Conservation (phyloP, 2,329 filamentous ascomycete genomes). For the Claviceps sorghi region DNA sequence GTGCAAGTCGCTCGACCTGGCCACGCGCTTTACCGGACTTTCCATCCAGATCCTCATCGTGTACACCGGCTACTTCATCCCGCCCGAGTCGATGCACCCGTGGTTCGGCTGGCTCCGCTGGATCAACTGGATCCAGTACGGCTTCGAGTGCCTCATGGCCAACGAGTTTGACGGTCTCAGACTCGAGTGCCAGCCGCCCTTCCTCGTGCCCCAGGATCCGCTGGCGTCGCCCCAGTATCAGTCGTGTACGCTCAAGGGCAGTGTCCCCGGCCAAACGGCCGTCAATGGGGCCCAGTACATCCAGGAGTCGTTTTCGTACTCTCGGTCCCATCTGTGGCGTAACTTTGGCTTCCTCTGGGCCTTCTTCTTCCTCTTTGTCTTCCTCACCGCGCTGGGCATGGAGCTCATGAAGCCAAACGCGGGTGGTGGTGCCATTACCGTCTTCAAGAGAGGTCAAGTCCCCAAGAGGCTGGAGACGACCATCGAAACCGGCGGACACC, state of each 20-base stretch:
- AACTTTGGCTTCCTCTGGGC: conserved; percentile 69
- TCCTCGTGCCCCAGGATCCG: conserved; percentile 38
- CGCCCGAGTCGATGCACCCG: conserved; percentile 37
- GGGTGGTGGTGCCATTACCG: conserved; percentile 43
- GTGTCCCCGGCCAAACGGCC: conserved; percentile 28
- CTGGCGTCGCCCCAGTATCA: conserved; percentile 23
- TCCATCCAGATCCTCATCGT: conserved; percentile 50
- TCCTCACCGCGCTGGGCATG: conserved; percentile 54
- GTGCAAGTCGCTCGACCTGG: conserved; percentile 47
- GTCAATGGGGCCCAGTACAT: conserved; percentile 46
- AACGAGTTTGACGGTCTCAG: conserved; percentile 46
- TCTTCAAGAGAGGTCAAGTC: conserved; percentile 49
- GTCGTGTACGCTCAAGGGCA: conserved; percentile 36
- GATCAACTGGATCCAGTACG: conserved; percentile 54
- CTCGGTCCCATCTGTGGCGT: conserved; percentile 48
- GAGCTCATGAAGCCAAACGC: conserved; percentile 50
- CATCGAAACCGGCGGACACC: conserved; percentile 35
- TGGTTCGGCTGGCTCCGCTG: conserved; percentile 57
- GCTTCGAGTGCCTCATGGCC: conserved; percentile 51
- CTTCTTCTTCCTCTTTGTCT: conserved; percentile 59
- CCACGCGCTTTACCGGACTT: conserved; percentile 42
- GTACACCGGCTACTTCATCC: conserved; percentile 52
- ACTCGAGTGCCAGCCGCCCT: conserved; percentile 43
- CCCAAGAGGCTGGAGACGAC: conserved; percentile 42
- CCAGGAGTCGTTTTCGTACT: conserved; percentile 37